A percentile compares a stretch with the other conserved stretches of the same genome.
Evolutionary conservation across 2,329 filamentous ascomycete genomes (phyloP).

Genomic region (Chaetothyriales sp.): DNA sequence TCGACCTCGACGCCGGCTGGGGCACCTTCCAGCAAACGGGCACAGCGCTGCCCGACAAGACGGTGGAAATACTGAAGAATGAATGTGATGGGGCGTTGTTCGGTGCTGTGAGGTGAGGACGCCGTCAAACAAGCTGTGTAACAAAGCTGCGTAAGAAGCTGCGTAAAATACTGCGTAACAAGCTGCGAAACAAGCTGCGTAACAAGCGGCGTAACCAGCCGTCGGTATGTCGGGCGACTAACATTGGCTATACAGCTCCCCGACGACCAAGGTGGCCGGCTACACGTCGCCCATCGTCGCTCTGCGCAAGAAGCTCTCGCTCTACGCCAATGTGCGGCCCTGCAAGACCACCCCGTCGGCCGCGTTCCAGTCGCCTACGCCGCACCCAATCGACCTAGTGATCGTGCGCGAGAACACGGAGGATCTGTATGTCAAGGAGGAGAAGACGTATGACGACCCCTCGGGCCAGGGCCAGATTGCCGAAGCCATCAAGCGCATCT

Average conservation of each 20-base stretch:
- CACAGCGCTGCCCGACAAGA: constrained; percentile 74
- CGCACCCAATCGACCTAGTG: constrained; percentile 76
- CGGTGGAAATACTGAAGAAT: constrained; percentile 71
- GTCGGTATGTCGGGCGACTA: not conserved
- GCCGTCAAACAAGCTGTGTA: not conserved
- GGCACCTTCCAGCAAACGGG: constrained; percentile 87
- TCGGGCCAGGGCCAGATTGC: constrained; percentile 60
- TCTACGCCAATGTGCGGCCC: constrained; percentile 94
- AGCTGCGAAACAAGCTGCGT: too few relatives aligned
- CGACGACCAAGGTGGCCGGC: constrained; percentile 75
- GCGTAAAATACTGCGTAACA: too few relatives aligned
- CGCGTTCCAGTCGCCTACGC: constrained; percentile 25
- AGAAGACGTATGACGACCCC: constrained; percentile 64
- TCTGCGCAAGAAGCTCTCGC: constrained; percentile 82
- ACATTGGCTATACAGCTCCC: constrained; percentile 46
- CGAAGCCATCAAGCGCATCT: constrained; percentile 96
- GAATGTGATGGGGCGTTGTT: constrained; percentile 96
- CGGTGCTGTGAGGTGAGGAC: constrained; percentile 62
- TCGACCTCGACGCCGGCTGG: constrained; percentile 84
- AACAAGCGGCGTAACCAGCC: too few relatives aligned
- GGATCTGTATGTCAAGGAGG: constrained; percentile 95
- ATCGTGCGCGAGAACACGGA: constrained; percentile 99
- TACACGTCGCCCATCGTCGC: constrained; percentile 96
- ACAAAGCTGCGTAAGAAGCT: too few relatives aligned
- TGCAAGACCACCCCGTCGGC: constrained; percentile 62